phyloP scores from a whole-genome alignment of 2,329 filamentous ascomycete genomes.

The Colletotrichum spinosum region DNA sequence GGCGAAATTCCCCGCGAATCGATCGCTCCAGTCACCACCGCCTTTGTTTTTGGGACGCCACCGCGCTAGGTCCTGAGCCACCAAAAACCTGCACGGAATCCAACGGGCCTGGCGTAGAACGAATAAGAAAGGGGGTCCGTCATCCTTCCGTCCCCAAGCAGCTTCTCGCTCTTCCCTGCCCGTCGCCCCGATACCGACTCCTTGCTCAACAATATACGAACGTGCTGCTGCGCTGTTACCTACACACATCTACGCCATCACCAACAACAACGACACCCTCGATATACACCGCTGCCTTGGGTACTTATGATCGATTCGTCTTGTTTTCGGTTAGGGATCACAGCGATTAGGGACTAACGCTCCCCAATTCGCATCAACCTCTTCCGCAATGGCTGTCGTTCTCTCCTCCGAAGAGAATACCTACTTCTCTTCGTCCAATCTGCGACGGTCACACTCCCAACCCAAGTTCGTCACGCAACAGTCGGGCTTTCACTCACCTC shows the following conservation, averaged over 20 bases:
- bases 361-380: conserved; percentile 29
- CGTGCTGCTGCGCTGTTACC: conserved; percentile 1
- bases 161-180: conserved; percentile 18
- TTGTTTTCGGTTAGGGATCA: conserved; percentile 15
- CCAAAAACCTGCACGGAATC: conserved; percentile 35
- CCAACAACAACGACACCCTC: conserved; percentile 4
- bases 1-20: conserved; percentile 38
- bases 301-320: conserved; percentile 30
- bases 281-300: not conserved
- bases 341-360: conserved; percentile 32
- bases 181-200: conserved; percentile 30
- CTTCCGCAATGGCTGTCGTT: conserved; percentile 64
- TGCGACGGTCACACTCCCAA: conserved; percentile 72
- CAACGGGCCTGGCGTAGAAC: conserved; percentile 36
- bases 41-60: conserved; percentile 40
- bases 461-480: conserved; percentile 63
- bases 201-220: conserved; percentile 29
- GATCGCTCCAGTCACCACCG: conserved; percentile 38
- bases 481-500: conserved; percentile 56
- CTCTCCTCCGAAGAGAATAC: conserved; percentile 67
- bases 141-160: conserved; percentile 33
- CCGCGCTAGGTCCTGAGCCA: conserved; percentile 38
- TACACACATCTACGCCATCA: conserved; percentile 11
- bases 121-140: conserved; percentile 36
- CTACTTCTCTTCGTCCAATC: conserved; percentile 64